Evolutionary conservation across 371 early-diverging fungal species (phyloP), one percentile per base, ranked within the genome.

Genomic region (Actinomortierella ambigua): DNA sequence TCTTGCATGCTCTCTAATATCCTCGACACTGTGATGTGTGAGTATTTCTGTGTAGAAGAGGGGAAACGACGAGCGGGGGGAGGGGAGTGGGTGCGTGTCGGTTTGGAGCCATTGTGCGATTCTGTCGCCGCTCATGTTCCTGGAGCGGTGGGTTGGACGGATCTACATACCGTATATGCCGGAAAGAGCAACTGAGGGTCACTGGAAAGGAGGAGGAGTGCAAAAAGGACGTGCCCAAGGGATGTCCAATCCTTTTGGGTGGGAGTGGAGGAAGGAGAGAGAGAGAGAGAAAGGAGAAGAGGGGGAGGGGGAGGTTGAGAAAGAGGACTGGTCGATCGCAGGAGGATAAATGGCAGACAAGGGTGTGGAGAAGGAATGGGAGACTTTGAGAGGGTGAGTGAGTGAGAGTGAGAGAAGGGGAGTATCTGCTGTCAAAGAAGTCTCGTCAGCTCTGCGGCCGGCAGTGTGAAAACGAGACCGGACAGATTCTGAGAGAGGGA

Each of bases 211-310:
- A 26, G 29, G 29, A 53, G 44, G 43, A 23, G 50, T 54, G 42
- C 51, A 29, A 46, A 48, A 51, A 11, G 39, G 49, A 18, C 47
- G 40, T 53, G 53, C 54, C 26, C 51, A 27, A 29, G n/a, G 20
- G 41, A 54, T 46, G 49, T 55, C 48, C 49, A 46, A 9, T 39
- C 48, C 28, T 52, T 27, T 55, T 43, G 20, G 46, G 28, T 26
- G 41, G 15, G 40, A 54, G 47, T 55, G 55, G 49, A 28, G 48
- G n/a, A n/a, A 41, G 41, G 57, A 49, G 49, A 28, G 57, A 27
- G 57, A 50, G 34, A 9, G 34, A 57, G 39, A 22, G 39, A 9
- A 60, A 13, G 6, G 47, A 60, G 34, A 42, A 22, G 14, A 20
- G 15, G 53, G 29, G 15, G 46, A 42, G 27, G 55, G 40, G 18